Evolutionary conservation across 2,329 filamentous ascomycete genomes (phyloP).

Genomic region (Immersiporthe knoxdaviesiana): DNA sequence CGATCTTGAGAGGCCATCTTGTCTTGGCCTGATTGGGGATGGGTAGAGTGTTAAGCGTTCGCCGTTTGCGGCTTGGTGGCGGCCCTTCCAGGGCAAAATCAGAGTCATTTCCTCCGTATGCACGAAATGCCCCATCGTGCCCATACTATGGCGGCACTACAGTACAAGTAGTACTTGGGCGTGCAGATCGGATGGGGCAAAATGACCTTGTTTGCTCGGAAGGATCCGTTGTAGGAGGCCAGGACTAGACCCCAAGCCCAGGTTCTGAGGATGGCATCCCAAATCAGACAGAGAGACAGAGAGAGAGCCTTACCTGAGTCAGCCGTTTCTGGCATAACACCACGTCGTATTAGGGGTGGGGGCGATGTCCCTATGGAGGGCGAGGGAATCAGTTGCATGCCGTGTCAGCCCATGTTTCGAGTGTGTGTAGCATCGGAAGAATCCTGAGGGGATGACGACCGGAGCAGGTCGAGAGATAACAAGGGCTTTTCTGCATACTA

Average conservation of each 20-base stretch:
- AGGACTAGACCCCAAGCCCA: not conserved
- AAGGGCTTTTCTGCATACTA: not conserved
- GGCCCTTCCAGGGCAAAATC: not conserved
- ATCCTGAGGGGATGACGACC: not conserved
- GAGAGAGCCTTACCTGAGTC: not conserved
- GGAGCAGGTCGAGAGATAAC: not conserved
- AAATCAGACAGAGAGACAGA: not conserved
- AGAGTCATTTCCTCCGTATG: slow-evolving; percentile 1
- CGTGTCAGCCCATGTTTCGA: not conserved
- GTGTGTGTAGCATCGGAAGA: not conserved
- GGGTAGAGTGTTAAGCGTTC: not conserved
- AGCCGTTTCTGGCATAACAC: not conserved
- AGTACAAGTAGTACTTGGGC: not conserved
- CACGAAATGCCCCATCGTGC: slow-evolving; percentile 1
- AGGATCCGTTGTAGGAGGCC: slow-evolving; percentile 1
- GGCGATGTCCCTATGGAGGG: not conserved
- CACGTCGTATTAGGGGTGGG: not conserved
- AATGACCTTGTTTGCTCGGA: not conserved
- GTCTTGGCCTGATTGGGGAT: not conserved
- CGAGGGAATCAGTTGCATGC: not conserved
- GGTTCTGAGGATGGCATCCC: not conserved
- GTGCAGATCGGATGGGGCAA: not conserved
- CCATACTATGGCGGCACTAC: not conserved
- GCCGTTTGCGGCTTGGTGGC: slow-evolving; percentile 6
- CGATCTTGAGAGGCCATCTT: not conserved